A percentile compares a stretch with the other conserved stretches of the same genome.
Evolutionary conservation across 768 basidiomycete genomes (phyloP).

Genomic region (Naganishia kalamii): DNA sequence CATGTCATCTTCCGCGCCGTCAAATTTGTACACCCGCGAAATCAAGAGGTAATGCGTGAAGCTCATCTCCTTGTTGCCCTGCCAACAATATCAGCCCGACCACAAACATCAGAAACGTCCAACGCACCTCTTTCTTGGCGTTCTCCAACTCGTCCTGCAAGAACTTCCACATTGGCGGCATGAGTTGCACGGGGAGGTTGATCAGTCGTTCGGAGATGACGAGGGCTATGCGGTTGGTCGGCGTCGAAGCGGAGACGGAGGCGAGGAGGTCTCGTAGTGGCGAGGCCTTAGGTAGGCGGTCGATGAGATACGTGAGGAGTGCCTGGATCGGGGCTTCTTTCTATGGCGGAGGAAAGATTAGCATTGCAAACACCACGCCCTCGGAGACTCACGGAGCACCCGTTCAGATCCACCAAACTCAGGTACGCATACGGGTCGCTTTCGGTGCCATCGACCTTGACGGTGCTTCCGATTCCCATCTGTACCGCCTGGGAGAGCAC

Average conservation of each 20-base stretch:
- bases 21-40: slow-evolving; percentile 70
- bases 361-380: not conserved
- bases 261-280: slow-evolving; percentile 56
- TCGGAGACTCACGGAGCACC: slow-evolving; percentile 55
- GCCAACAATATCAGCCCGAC: not conserved
- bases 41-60: slow-evolving; percentile 72
- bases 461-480: slow-evolving; percentile 66
- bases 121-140: slow-evolving; percentile 59
- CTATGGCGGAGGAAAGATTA: slow-evolving; percentile 46
- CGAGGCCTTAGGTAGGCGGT: slow-evolving; percentile 48
- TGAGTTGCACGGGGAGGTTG: slow-evolving; percentile 91
- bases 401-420: slow-evolving; percentile 71
- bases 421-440: slow-evolving; percentile 86
- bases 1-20: slow-evolving; percentile 58
- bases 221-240: slow-evolving; percentile 63
- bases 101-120: not conserved
- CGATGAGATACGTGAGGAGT: slow-evolving; percentile 63
- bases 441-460: slow-evolving; percentile 83
- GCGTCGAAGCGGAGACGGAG: slow-evolving; percentile 41
- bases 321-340: slow-evolving; percentile 65
- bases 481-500: slow-evolving; percentile 62
- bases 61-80: slow-evolving; percentile 57
- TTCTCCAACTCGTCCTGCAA: slow-evolving; percentile 71
- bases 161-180: slow-evolving; percentile 89
- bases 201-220: slow-evolving; percentile 80